Conservation (phyloP, 2,329 filamentous ascomycete genomes). For the Talaromyces sp. region DNA sequence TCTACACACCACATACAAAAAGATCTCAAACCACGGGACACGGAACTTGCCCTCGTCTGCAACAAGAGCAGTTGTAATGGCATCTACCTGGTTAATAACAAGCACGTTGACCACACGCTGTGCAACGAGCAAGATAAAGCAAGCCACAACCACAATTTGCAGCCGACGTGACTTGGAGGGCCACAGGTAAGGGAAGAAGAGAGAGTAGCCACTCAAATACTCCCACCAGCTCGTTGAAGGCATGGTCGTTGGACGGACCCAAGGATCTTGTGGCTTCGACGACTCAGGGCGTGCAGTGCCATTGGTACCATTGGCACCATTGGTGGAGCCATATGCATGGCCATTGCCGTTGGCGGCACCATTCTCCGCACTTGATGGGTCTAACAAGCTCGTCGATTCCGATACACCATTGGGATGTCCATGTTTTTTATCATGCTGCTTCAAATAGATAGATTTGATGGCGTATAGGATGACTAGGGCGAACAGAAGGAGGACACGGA, state of each 20-base stretch:
- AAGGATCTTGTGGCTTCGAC: conserved; percentile 64
- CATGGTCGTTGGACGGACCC: conserved; percentile 84
- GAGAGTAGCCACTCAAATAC: conserved; percentile 85
- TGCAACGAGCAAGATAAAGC: conserved; percentile 76
- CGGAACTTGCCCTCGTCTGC: conserved; percentile 54
- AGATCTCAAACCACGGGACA: conserved; percentile 74
- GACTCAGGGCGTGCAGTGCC: conserved; percentile 41
- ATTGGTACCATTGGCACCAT: conserved; percentile 38
- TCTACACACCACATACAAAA: conserved; percentile 75
- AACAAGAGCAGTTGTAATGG: conserved; percentile 75
- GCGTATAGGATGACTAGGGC: conserved; percentile 64
- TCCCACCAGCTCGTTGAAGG: conserved; percentile 95
- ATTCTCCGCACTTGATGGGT: conserved; percentile 47
- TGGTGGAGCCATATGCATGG: conserved; percentile 54
- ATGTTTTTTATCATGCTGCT: conserved; percentile 40
- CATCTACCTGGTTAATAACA: conserved; percentile 79
- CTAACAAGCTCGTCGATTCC: conserved; percentile 48
- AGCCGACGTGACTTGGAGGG: conserved; percentile 76
- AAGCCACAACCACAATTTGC: conserved; percentile 77
- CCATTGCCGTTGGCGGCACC: conserved; percentile 52
- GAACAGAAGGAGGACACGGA: conserved; percentile 69
- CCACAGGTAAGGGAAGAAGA: conserved; percentile 98
- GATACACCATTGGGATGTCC: conserved; percentile 39
- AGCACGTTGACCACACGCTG: conserved; percentile 85
- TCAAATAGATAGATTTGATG: conserved; percentile 50